A percentile compares a stretch with the other conserved stretches of the same genome.
phyloP scores from a whole-genome alignment of 2,329 filamentous ascomycete genomes.

The Curvularia spicifera region DNA sequence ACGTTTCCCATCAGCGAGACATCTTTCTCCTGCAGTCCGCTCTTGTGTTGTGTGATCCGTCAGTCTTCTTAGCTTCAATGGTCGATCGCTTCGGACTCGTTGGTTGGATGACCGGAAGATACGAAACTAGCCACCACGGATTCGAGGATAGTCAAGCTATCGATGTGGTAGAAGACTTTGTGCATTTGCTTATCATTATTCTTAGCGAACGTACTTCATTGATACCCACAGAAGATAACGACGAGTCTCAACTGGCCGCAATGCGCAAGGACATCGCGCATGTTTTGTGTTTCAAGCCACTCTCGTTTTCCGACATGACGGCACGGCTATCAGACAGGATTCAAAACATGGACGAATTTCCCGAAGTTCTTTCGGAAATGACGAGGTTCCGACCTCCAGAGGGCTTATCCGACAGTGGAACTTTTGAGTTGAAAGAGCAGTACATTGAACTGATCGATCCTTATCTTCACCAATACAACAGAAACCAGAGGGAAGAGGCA shows the following conservation, averaged over 20 bases:
- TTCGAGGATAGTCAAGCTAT: constrained; percentile 89
- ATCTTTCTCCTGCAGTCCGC: constrained; percentile 93
- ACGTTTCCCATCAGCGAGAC: constrained; percentile 92
- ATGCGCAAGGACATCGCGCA: constrained; percentile 92
- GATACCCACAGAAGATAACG: constrained; percentile 70
- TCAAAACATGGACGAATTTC: constrained; percentile 87
- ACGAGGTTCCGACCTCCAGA: constrained; percentile 89
- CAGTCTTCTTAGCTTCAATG: constrained; percentile 83
- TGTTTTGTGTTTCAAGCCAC: constrained; percentile 91
- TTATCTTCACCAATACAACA: constrained; percentile 94
- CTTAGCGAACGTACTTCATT: constrained; percentile 87
- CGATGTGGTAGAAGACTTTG: constrained; percentile 93
- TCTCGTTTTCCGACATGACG: constrained; percentile 92
- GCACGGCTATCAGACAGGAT: constrained; percentile 86
- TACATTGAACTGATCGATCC: constrained; percentile 90
- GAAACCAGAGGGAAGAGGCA: constrained; percentile 95
- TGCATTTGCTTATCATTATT: constrained; percentile 89
- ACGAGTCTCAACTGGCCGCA: constrained; percentile 68
- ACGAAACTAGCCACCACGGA: constrained; percentile 66
- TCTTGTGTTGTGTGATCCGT: constrained; percentile 82
- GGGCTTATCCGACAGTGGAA: constrained; percentile 88
- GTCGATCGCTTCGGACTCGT: constrained; percentile 90
- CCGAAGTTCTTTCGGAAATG: constrained; percentile 83
- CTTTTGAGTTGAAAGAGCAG: constrained; percentile 87
- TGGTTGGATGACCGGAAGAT: constrained; percentile 84